These are phyloP conservation scores for Knufia petricola DNA, from an alignment of 2,329 filamentous ascomycete species.

Conservation along the genomic window DNA sequence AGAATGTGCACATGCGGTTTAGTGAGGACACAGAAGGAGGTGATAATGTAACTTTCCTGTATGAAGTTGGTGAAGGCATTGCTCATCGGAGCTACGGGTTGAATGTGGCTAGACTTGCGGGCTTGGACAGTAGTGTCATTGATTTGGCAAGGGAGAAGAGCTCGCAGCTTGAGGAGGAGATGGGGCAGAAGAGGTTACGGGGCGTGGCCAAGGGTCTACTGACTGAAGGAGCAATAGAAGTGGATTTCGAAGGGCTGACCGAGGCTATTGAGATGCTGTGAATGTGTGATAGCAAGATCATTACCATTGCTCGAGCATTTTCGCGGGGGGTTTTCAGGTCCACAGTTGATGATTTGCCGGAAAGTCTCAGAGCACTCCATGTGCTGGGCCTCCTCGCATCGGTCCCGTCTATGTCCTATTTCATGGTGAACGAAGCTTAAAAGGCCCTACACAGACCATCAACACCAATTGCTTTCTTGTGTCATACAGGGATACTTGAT, in stretches of 20 bases:
- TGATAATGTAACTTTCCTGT: slow-evolving; percentile 84
- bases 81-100: slow-evolving; percentile 90
- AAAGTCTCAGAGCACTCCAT: too few species aligned
- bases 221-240: background rate
- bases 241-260: slow-evolving; percentile 17
- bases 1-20: slow-evolving; percentile 94
- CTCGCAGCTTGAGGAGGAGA: slow-evolving; percentile 64
- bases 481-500: too few species aligned
- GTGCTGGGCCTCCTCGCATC: too few species aligned
- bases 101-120: slow-evolving; percentile 81
- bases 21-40: slow-evolving; percentile 41
- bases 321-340: too few species aligned
- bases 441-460: too few species aligned
- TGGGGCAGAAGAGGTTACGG: slow-evolving; percentile 52
- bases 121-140: slow-evolving; percentile 65
- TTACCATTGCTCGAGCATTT: too few species aligned
- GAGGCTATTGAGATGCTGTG: slow-evolving; percentile 22
- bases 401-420: too few species aligned
- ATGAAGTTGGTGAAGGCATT: slow-evolving; percentile 82
- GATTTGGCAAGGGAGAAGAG: slow-evolving; percentile 74
- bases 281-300: too few species aligned
- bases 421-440: too few species aligned
- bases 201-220: slow-evolving; percentile 17
- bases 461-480: too few species aligned
- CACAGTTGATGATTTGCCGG: too few species aligned